phyloP scores from a whole-genome alignment of 202 grass and related monocot species.

The Setaria italica region DNA sequence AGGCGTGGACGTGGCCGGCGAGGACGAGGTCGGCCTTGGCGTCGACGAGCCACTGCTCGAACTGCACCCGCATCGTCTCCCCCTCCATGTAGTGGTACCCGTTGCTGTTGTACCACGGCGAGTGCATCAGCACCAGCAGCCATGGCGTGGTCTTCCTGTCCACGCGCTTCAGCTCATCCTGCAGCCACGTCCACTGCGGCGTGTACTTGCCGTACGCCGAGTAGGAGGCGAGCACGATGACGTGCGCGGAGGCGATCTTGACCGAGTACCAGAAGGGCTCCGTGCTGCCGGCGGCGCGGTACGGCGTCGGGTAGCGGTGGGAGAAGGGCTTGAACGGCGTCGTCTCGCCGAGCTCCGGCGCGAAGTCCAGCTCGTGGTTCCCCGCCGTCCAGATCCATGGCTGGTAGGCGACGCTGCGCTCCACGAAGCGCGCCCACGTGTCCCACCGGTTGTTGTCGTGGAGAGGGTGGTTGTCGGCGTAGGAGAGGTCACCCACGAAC shows the following conservation, averaged over 20 bases:
- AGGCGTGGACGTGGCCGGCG: conserved; percentile 79
- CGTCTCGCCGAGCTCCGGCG: conserved; percentile 69
- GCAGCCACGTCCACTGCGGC: conserved; percentile 83
- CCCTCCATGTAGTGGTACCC: conserved; percentile 95
- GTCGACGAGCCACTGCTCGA: conserved; percentile 73
- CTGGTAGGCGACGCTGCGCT: conserved; percentile 81
- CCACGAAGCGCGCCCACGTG: conserved; percentile 77
- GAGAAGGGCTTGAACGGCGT: conserved; percentile 72
- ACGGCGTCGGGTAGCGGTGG: conserved; percentile 78
- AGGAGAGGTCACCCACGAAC: conserved; percentile 84
- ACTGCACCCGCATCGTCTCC: conserved; percentile 87
- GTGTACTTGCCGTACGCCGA: conserved; percentile 90
- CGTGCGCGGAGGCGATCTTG: conserved; percentile 61
- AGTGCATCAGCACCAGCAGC: conserved; percentile 76
- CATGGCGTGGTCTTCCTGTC: conserved; percentile 70
- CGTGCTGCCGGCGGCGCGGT: conserved; percentile 66
- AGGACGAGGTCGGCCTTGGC: conserved; percentile 78
- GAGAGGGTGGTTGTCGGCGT: conserved; percentile 79
- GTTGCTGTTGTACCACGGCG: conserved; percentile 91
- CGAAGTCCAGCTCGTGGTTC: conserved; percentile 89
- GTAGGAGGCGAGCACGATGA: conserved; percentile 82
- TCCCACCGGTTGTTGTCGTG: conserved; percentile 91
- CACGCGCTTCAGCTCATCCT: conserved; percentile 56
- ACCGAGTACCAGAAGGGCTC: conserved; percentile 79
- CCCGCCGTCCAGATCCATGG: conserved; percentile 87